These are phyloP conservation scores for Claviceps capensis DNA, from an alignment of 2,329 filamentous ascomycete species.

Conservation along the genomic window DNA sequence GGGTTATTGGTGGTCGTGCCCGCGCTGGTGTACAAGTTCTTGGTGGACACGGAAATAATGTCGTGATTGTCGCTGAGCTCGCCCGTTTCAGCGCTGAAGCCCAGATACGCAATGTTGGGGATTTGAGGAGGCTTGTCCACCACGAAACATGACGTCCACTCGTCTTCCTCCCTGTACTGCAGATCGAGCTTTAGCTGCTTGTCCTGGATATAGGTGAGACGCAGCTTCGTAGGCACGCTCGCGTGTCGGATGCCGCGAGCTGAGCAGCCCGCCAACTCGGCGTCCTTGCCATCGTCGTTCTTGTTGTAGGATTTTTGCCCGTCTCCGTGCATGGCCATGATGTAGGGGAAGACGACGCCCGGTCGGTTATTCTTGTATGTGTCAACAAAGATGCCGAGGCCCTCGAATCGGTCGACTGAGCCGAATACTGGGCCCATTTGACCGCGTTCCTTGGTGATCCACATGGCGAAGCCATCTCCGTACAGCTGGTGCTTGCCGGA, in stretches of 20 bases:
- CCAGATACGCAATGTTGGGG: constrained; percentile 61
- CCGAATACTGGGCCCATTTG: constrained; percentile 77
- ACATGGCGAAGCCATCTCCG: constrained; percentile 94
- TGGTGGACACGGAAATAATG: constrained; percentile 73
- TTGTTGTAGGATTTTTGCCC: constrained; percentile 84
- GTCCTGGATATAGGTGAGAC: constrained; percentile 93
- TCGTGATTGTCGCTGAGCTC: constrained; percentile 97
- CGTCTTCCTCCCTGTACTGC: constrained; percentile 80
- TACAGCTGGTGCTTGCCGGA: constrained; percentile 80
- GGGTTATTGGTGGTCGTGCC: constrained; percentile 19
- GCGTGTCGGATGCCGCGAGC: constrained; percentile 79
- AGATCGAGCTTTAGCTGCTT: constrained; percentile 81
- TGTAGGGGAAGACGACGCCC: constrained; percentile 87
- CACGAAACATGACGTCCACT: constrained; percentile 86
- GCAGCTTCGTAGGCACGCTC: constrained; percentile 67
- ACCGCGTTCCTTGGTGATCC: constrained; percentile 89
- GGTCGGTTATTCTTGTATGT: constrained; percentile 99
- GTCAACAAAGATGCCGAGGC: constrained; percentile 89
- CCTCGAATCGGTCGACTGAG: constrained; percentile 76
- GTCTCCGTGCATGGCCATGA: constrained; percentile 97
- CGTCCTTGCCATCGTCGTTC: constrained; percentile 83
- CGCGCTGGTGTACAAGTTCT: constrained; percentile 67
- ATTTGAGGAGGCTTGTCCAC: constrained; percentile 58
- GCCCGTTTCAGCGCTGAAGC: constrained; percentile 79
- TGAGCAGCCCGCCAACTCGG: constrained; percentile 89